Evolutionary conservation across 2,329 filamentous ascomycete species (phyloP), one percentile per base, ranked within the genome.

Genomic region (Epichloe elymi): DNA sequence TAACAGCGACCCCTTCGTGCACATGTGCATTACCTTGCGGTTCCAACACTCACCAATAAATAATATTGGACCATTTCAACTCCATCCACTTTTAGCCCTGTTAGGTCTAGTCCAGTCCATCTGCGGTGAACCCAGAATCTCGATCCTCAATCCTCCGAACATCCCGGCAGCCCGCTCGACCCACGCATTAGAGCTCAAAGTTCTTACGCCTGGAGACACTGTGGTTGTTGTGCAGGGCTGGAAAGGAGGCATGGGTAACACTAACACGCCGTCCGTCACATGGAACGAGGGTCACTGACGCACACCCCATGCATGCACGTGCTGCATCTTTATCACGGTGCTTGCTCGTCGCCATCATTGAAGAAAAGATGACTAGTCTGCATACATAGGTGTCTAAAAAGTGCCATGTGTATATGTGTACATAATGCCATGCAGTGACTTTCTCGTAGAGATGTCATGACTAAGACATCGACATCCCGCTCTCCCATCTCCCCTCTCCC

Each of bases 161-260:
- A 38, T 38, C n/a, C 36, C 26, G 8, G 26, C 26, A 30, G 3
- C 26, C 26, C 26, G 26, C 26, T 30, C 26, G 3, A 10, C 26
- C 26, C 82, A 89, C 67, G 93, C 88, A 61, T 80, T 95, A 63
- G 82, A 85, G 71, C 85, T 98, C 56, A 82, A 82, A 60, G 79
- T 90, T 46, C 74, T 94, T 56, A 76, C 73, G 65, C 73, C 80
- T 65, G 85, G 83, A 58, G 86, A 89, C 64, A 79, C 81, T 35
- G 81, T 93, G 51, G 80, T 93, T 55, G 88, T 89, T 59, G 86
- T 94, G 40, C 88, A 94, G 72, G 87, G 87, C 72, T 94, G 87
- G 87, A 85, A 88, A 74, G 88, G 88, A 63, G 88, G 88, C 60
- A 88, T 90, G 83, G 87, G 88, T 62, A 86, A 93, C 76, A 94